Evolutionary conservation across 2,329 filamentous ascomycete species (phyloP), one percentile per base, ranked within the genome.

Genomic region (Neocatenulostroma microsporum): DNA sequence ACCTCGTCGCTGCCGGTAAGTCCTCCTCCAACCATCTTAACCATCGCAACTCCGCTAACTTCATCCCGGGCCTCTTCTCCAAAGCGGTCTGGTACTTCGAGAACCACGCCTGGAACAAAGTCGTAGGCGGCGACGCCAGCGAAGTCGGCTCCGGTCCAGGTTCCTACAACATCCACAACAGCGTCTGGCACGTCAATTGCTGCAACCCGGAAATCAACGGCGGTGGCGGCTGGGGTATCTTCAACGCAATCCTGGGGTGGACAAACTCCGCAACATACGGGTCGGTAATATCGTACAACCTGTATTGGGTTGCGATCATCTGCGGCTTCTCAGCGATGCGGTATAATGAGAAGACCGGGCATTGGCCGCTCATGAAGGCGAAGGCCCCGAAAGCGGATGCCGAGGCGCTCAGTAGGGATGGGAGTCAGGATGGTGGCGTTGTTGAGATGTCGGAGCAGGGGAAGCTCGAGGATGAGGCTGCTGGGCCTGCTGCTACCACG

Each of bases 191-290:
- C 54, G 75, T 89, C 36, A 87, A 88, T 54, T 93, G 84, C 67
- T 91, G 84, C 58, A 88, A 76, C 51, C 81, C 85, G 0, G 64
- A 77, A 35, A 62, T 80, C 25, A 79, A 84, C 44, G 81, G 82
- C 19, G 81, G 81, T 31, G 78, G 80, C 24, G 84, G 82, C 29
- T 94, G 85, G 86, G 84, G 84, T 37, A 78, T 94, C 47, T 86
- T 94, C 69, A 89, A 93, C 51, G 78, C 84, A 40, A 70, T 94
- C n/a, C 69, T 94, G 9, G 86, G 87, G 40, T 94, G 87, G 87
- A 75, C 78, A 42, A 94, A 94, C 65, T 85, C 82, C 10, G 87
- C 84, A 4, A 93, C 86, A 2, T 87, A 89, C 51, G 85, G 86
- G 34, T 88, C 84, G 1, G 82, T 94, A 46, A 78, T 94, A 45